phyloP scores from a whole-genome alignment of 805 yeast genomes.

The Starmerella geochares region DNA sequence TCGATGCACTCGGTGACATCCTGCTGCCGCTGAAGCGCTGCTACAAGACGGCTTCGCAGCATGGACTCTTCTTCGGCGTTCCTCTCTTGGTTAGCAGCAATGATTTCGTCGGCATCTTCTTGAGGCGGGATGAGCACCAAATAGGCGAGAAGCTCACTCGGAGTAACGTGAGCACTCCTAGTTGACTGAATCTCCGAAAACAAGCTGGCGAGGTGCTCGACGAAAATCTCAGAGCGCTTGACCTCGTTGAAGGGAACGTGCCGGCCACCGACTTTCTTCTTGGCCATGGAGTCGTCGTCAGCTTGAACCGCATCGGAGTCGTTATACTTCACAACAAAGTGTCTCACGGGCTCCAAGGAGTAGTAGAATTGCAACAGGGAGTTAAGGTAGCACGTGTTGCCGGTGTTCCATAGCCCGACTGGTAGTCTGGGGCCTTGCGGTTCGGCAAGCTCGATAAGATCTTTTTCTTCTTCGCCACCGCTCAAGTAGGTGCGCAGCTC shows the following conservation, averaged over 20 bases:
- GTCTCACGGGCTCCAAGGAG: constrained; percentile 70
- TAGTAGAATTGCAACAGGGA: constrained; percentile 85
- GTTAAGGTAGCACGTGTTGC: constrained; percentile 90
- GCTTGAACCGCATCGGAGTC: constrained; percentile 9
- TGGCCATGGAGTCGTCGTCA: neutral
- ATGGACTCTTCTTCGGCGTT: constrained; percentile 5
- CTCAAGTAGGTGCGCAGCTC: constrained; percentile 46
- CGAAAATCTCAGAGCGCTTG: constrained; percentile 70
- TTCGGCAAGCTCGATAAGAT: neutral
- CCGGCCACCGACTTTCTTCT: constrained; percentile 80
- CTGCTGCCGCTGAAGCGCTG: constrained; percentile 52
- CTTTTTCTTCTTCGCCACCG: constrained; percentile 37
- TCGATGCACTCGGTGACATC: constrained; percentile 97
- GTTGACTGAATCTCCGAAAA: constrained; percentile 62
- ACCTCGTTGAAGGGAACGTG: constrained; percentile 69
- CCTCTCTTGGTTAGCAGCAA: constrained; percentile 1
- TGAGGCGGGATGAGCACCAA: constrained; percentile 51
- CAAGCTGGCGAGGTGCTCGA: constrained; percentile 57
- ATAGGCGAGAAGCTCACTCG: constrained; percentile 75
- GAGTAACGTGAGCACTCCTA: constrained; percentile 56
- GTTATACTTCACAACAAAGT: constrained; percentile 49
- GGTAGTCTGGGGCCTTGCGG: constrained; percentile 42
- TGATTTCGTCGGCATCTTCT: constrained; percentile 27
- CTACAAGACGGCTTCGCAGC: constrained; percentile 13
- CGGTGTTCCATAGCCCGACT: constrained; percentile 85